Base-by-base conservation (phyloP, 2,329 filamentous ascomycete species). In the Aspergillus alliaceus region DNA sequence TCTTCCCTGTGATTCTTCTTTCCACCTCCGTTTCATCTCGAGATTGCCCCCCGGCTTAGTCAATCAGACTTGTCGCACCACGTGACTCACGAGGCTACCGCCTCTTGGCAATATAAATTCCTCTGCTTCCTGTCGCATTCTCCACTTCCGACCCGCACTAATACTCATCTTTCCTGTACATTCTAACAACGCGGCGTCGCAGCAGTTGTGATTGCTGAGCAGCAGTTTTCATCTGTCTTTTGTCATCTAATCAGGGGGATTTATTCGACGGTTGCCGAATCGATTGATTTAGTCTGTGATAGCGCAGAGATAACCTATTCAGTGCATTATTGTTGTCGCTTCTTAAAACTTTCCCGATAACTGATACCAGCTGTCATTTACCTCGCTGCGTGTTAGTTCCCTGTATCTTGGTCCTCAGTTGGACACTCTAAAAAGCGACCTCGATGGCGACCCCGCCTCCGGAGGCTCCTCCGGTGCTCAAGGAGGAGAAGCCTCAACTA, bases 81-180 rank as follows among this genome's bases (percentile, higher is more conserved):
- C 75, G 75, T 77, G 75, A 77, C 61, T 32, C 9, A 25, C 40
- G 49, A 51, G 56, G 58, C 63, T 53, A 66, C 65, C 63, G 67
- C 65, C 64, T 74, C 74, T 77, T 77, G 75, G 75, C 75, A 68
- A 68, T 75, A 77, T 77, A 77, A 76, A 77, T 69, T 66, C 67
- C 63, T 20, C 44, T 63, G 60, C 62, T 65, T 63, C 66, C 63
- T 68, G 67, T 74, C 72, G 71, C 72, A 73, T 73, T 74, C 71
- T 72, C 70, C 69, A 71, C 71, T 71, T 62, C 59, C 67, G 61
- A 63, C 61, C 63, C 62, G 67, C 63, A 62, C 60, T 64, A 61
- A 58, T 59, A 56, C 56, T 64, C 54, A 54, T 67, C 62, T 60
- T 66, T 61, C 57, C 49, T 69, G 56, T 67, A 65, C 63, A 60